phyloP scores from a whole-genome alignment of 2,329 filamentous ascomycete species.

The Truncatella angustata region DNA sequence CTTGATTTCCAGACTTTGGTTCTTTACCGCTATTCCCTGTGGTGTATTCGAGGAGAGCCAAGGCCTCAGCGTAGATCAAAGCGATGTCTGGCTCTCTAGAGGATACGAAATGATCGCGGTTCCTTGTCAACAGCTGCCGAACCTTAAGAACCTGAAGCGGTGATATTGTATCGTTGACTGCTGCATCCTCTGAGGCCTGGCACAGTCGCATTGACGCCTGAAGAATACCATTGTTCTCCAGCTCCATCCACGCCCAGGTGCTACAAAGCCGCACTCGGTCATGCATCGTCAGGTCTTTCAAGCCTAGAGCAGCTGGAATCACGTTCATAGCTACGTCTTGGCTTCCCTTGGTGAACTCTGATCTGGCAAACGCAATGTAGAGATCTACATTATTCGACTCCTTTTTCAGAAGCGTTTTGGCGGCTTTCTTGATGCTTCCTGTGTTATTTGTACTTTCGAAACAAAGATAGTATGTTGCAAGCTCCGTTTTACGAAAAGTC shows the following conservation, averaged over 20 bases:
- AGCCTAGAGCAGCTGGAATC: constrained; percentile 59
- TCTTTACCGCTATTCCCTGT: constrained; percentile 40
- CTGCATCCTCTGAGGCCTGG: constrained; percentile 31
- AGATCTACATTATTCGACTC: constrained; percentile 62
- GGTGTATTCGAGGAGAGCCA: constrained; percentile 68
- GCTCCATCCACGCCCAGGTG: constrained; percentile 67
- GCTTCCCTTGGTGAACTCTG: constrained; percentile 63
- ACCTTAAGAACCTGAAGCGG: constrained; percentile 49
- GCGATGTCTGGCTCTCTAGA: constrained; percentile 47
- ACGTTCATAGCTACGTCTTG: constrained; percentile 60
- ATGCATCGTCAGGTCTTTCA: constrained; percentile 20
- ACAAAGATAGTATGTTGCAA: constrained; percentile 71
- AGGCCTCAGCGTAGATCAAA: constrained; percentile 56
- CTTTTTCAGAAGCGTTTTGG: constrained; percentile 71
- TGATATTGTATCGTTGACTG: constrained; percentile 19
- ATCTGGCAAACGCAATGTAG: constrained; percentile 77
- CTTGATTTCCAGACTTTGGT: constrained; percentile 46
- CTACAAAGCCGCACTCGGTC: constrained; percentile 48
- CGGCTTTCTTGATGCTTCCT: constrained; percentile 61
- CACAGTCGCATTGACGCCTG: constrained; percentile 40
- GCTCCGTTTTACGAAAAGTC: constrained; percentile 39
- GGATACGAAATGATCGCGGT: constrained; percentile 55
- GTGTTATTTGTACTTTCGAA: constrained; percentile 59
- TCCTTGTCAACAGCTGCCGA: constrained; percentile 50
- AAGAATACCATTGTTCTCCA: constrained; percentile 39